Evolutionary conservation across 805 yeast species (phyloP).

Genomic region (Ogataea pignaliae): DNA sequence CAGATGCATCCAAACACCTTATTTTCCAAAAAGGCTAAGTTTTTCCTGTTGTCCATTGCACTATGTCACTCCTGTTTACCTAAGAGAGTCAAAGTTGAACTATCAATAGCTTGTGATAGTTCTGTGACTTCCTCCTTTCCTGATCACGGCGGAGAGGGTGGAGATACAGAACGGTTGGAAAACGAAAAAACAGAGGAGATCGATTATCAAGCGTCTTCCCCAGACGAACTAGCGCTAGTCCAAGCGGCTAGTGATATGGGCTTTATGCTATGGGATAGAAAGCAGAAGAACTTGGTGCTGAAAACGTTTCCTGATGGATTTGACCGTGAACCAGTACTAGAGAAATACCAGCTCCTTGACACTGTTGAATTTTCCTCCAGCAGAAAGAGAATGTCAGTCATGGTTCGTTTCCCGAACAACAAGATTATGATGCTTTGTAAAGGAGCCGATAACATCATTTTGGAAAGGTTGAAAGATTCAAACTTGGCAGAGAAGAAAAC

Average conservation of each 20-base stretch:
- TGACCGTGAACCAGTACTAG: slow-evolving; percentile 56
- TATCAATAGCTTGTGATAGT: slow-evolving; percentile 20
- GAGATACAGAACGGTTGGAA: slow-evolving; percentile 6
- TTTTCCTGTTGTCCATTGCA: slow-evolving; percentile 78
- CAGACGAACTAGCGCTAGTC: slow-evolving; percentile 92
- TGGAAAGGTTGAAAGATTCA: slow-evolving; percentile 62
- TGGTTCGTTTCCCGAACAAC: slow-evolving; percentile 72
- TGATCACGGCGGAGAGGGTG: slow-evolving; percentile 3
- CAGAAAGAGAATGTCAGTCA: slow-evolving; percentile 92
- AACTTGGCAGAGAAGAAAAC: slow-evolving; percentile 61
- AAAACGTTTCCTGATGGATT: slow-evolving; percentile 84
- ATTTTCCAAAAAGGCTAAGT: slow-evolving; percentile 68
- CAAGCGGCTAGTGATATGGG: slow-evolving; percentile 96
- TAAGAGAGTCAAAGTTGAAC: slow-evolving; percentile 33
- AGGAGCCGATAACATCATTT: slow-evolving; percentile 91
- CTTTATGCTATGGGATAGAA: slow-evolving; percentile 70
- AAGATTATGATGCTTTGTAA: slow-evolving; percentile 78
- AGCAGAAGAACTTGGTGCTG: slow-evolving; percentile 53
- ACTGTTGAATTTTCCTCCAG: slow-evolving; percentile 80
- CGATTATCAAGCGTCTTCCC: slow-evolving; percentile 90
- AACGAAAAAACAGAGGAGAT: slow-evolving; percentile 43
- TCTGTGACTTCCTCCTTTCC: neutral
- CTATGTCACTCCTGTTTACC: slow-evolving; percentile 91
- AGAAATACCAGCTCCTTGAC: slow-evolving; percentile 71
- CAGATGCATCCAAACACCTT: slow-evolving; percentile 66